Evolutionary conservation across 345 rosid species (phyloP).

Genomic region (Sisymbrium irio): DNA sequence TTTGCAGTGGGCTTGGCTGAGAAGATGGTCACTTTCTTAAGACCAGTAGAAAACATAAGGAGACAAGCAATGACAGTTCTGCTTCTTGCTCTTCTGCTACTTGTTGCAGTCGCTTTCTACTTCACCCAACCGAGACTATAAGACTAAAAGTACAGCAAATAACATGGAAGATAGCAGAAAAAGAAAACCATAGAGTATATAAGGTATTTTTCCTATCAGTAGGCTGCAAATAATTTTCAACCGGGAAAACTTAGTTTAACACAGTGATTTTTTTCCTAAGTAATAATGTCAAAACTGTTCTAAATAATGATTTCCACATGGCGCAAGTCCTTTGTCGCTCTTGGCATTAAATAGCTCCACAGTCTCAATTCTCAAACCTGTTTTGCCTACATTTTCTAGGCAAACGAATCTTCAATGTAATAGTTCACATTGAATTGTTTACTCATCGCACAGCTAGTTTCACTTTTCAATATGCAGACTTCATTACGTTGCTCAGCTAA

Average conservation of each 20-base stretch:
- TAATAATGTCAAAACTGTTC: no score
- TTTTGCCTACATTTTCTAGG: no score
- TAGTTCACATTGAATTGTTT: background rate
- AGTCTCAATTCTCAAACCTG: no score
- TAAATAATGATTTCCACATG: no score
- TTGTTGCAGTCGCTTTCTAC: constrained; percentile 32
- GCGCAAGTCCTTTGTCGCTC: no score
- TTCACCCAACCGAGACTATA: constrained; percentile 12
- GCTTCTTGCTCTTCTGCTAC: constrained; percentile 30
- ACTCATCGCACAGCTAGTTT: no score
- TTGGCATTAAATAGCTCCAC: no score
- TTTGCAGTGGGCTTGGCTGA: constrained; percentile 32
- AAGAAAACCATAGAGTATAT: background rate
- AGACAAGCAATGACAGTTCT: constrained; percentile 4
- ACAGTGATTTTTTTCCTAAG: background rate
- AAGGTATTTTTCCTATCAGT: background rate
- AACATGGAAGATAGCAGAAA: background rate
- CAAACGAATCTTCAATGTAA: no score
- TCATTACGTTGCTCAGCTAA: no score
- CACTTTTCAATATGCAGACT: no score
- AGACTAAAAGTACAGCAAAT: background rate
- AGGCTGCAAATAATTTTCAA: constrained; percentile 11
- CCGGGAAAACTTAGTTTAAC: constrained; percentile 13
- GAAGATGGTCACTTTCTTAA: constrained; percentile 31
- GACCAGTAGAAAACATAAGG: constrained; percentile 15